Conservation (phyloP, 116 monocot genomes). For the Zostera marina region DNA sequence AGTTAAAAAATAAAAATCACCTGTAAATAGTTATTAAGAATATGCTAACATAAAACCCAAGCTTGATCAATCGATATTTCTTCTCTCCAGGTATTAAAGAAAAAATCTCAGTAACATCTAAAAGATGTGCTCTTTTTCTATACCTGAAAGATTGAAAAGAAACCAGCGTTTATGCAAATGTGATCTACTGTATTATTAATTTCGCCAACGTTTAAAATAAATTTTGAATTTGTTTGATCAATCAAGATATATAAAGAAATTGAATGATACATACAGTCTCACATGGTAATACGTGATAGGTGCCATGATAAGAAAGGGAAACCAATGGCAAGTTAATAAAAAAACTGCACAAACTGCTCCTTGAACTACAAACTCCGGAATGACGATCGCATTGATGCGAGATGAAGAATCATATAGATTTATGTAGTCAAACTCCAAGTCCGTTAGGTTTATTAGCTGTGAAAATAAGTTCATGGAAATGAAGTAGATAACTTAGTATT, state of each 20-base stretch:
- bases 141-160: conserved; percentile 31
- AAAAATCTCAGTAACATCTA: conserved; percentile 93
- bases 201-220: not conserved
- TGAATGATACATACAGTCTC: conserved; percentile 38
- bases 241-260: not conserved
- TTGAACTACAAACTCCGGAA: conserved; percentile 62
- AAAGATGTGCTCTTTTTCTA: conserved; percentile 45
- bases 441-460: conserved; percentile 75
- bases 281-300: conserved; percentile 73
- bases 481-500: not conserved
- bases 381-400: conserved; percentile 66
- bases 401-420: conserved; percentile 89
- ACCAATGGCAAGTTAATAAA: conserved; percentile 78
- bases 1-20: conserved; percentile 15
- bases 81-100: conserved; percentile 49
- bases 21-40: conserved; percentile 82
- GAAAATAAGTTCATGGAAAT: not conserved
- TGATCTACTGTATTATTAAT: not conserved
- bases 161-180: not conserved
- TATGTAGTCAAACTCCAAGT: conserved; percentile 92
- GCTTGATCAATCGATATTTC: conserved; percentile 74
- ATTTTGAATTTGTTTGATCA: not conserved
- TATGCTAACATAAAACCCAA: conserved; percentile 55
- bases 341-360: conserved; percentile 46
- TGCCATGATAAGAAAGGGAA: conserved; percentile 75